Base-by-base conservation (phyloP, 1,139 yeast genomes). In the Torulaspora globosa region DNA sequence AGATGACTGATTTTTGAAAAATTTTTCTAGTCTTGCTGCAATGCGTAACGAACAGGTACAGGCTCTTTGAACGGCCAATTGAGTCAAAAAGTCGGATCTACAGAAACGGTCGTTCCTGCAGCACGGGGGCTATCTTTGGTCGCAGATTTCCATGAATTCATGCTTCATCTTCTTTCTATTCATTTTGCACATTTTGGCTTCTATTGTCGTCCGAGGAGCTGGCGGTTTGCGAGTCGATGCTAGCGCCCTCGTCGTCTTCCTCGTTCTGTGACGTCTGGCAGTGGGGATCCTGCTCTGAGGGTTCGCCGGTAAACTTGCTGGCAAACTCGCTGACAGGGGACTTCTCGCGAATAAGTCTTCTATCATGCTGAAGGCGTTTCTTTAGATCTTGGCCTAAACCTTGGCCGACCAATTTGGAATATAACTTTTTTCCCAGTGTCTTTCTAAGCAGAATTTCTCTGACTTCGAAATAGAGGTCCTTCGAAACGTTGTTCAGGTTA, bases 401-500 rank as follows among this genome's bases (percentile, higher is more conserved):
- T 18, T 59, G 52, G 10, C 64, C 64, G 10, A 62, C 51, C 45
- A 60, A 47, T 56, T 62, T 58, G 43, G 65, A 50, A 51, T 63
- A 58, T 39, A 61, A 49, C 52, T 63, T 56, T 49, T 65, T 56
- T 27, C 68, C 63, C 44, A 65, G 50, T 60, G 79, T 65, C 65
- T 71, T 70, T 73, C 76, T 63, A 72, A 69, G 72, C 64, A 88
- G 70, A 57, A 84, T 80, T 63, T 84, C 92, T 54, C 92, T 72
- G 28, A 84, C 85, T 65, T 89, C 95, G 55, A 85, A 81, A 65
- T 88, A 87, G 48, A 88, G 70, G 65, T 88, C 96, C 59, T 81
- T 79, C 12, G 95, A 83, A 6, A 84, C 84, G 56, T 79, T 80
- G 64, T 85, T 86, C 56, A 86, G 69, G 60, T 80, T 81, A 46